Evolutionary conservation across 768 basidiomycete genomes (phyloP).

Genomic region (Lepiota brunneoincarnata): DNA sequence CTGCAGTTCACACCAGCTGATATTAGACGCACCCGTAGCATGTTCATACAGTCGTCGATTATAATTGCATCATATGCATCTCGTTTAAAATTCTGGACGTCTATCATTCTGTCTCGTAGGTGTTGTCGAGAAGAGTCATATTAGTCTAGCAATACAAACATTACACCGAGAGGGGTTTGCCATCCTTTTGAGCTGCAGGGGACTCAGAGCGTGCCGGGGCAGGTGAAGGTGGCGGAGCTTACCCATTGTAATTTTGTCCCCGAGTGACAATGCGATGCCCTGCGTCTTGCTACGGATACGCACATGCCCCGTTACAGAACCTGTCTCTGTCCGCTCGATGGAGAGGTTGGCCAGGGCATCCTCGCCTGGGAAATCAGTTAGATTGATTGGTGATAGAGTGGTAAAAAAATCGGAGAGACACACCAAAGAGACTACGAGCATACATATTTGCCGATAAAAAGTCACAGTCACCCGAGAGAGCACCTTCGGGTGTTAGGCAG

Average conservation of each 20-base stretch:
- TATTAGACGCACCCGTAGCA: constrained; percentile 4
- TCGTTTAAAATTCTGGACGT: background rate
- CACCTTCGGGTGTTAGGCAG: constrained; percentile 93
- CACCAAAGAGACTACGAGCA: constrained; percentile 90
- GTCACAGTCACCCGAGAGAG: constrained; percentile 92
- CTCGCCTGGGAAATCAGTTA: constrained; percentile 57
- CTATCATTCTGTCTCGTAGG: background rate
- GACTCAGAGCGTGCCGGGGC: background rate
- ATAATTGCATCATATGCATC: background rate
- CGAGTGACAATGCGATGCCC: constrained; percentile 91
- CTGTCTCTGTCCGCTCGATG: constrained; percentile 82
- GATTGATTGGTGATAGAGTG: background rate
- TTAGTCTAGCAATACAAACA: constrained; percentile 10
- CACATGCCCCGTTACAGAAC: constrained; percentile 87
- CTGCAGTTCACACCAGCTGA: constrained; percentile 9
- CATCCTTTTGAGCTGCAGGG: constrained; percentile 38
- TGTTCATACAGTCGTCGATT: background rate
- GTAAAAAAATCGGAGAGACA: constrained; percentile 24
- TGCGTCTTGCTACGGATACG: constrained; percentile 97
- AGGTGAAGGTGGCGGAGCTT: constrained; percentile 9
- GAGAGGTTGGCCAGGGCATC: constrained; percentile 95
- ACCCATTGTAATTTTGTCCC: constrained; percentile 82
- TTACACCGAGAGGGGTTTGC: constrained; percentile 34
- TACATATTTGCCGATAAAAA: constrained; percentile 98
- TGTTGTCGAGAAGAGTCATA: background rate